These are phyloP conservation scores for Aureobasidium leucospermi DNA, from an alignment of 2,329 filamentous ascomycete genomes.

Conservation along the genomic window DNA sequence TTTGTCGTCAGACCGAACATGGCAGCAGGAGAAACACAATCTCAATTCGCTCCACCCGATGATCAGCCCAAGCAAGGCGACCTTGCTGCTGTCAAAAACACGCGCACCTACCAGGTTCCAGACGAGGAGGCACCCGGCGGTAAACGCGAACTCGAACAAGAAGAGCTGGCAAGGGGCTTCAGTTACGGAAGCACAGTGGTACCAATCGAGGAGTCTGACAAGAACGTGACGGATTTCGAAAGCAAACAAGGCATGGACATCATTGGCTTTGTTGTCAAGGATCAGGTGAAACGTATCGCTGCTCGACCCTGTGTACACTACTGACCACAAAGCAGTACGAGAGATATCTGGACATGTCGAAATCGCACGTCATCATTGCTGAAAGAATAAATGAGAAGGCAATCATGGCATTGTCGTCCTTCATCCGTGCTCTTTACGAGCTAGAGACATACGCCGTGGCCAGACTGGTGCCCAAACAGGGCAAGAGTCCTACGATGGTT, in stretches of 20 bases:
- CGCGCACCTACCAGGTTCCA: conserved; percentile 73
- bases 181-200: conserved; percentile 90
- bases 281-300: conserved; percentile 47
- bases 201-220: conserved; percentile 77
- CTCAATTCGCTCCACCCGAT: conserved; percentile 46
- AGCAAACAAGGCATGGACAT: conserved; percentile 70
- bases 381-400: conserved; percentile 75
- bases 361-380: conserved; percentile 68
- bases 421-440: conserved; percentile 82
- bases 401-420: conserved; percentile 74
- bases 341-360: conserved; percentile 77
- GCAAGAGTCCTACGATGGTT: conserved; percentile 67
- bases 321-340: conserved; percentile 49
- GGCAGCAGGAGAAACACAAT: conserved; percentile 38
- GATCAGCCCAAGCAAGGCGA: conserved; percentile 30
- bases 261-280: conserved; percentile 72
- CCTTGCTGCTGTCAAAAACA: conserved; percentile 65
- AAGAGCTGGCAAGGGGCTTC: conserved; percentile 85
- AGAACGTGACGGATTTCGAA: conserved; percentile 81
- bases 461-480: conserved; percentile 75
- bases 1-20: conserved; percentile 54
- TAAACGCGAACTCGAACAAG: conserved; percentile 72
- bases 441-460: conserved; percentile 80
- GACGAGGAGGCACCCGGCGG: conserved; percentile 68
- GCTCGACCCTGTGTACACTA: neutral